phyloP scores from a whole-genome alignment of 78 protist species.

The Reticulomyxa filosa region DNA sequence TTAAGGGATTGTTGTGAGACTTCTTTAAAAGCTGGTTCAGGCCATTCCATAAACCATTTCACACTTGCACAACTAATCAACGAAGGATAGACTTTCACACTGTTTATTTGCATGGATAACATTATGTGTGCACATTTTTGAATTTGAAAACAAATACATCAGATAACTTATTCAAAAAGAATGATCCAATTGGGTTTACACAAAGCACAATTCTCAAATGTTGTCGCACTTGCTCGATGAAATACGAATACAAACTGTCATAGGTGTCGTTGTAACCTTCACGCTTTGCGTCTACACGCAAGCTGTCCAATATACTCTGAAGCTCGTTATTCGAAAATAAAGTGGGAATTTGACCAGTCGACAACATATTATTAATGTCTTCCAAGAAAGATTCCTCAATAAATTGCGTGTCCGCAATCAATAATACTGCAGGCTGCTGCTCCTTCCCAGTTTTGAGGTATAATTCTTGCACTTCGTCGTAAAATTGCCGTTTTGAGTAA shows the following conservation, averaged over 20 bases:
- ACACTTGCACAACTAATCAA: slow-evolving; percentile 35
- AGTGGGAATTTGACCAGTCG: slow-evolving; percentile 45
- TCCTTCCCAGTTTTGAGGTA: slow-evolving; percentile 29
- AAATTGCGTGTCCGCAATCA: slow-evolving; percentile 39
- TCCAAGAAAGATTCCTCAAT: slow-evolving; percentile 40
- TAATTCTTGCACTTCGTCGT: slow-evolving; percentile 35
- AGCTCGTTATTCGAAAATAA: slow-evolving; percentile 33
- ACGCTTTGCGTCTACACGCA: neutral
- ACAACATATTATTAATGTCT: slow-evolving; percentile 45
- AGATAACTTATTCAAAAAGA: slow-evolving; percentile 27
- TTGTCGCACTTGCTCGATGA: slow-evolving; percentile 24
- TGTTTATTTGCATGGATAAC: no score
- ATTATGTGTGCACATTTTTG: no score
- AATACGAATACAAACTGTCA: slow-evolving; percentile 13
- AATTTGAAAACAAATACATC: no score
- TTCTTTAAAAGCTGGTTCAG: slow-evolving; percentile 58
- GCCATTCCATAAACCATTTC: slow-evolving; percentile 81
- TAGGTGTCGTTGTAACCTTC: slow-evolving; percentile 11
- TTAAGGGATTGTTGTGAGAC: slow-evolving; percentile 33
- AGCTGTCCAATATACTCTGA: slow-evolving; percentile 2
- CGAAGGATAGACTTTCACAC: slow-evolving; percentile 31
- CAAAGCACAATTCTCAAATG: slow-evolving; percentile 36
- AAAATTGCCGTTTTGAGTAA: slow-evolving; percentile 35
- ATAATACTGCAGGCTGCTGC: slow-evolving; percentile 23
- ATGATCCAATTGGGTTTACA: slow-evolving; percentile 37